Evolutionary conservation across 2,329 filamentous ascomycete genomes (phyloP), one percentile per base, ranked within the genome.

Genomic region (Monosporascus sp.): DNA sequence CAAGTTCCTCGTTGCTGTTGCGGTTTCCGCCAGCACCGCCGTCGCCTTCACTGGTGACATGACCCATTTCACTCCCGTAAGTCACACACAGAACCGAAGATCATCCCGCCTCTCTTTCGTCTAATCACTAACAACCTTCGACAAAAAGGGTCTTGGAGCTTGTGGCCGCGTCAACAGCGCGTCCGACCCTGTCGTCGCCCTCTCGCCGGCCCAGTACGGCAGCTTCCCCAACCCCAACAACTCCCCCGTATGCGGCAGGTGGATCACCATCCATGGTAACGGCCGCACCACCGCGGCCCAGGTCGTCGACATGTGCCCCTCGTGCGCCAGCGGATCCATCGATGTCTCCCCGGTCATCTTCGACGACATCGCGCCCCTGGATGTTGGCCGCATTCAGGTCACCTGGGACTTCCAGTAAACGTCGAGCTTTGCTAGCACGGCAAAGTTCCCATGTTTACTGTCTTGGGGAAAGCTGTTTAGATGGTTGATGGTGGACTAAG

Each of bases 281-380:
- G 65, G 60, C 38, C 60, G 62, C 51, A 58, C 60, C 0, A 55
- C 51, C 3, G 50, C 47, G 3, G 65, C 64, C 44, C 55, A 52
- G 22, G 60, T 68, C 7, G 65, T 64, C 1, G 65, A 68, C 55
- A 57, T 55, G 11, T 68, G 65, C 48, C 57, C 63, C 9, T 58
- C 60, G n/a, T 68, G 65, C 25, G 44, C 47, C 6, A 39, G 38
- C 3, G 56, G 57, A 24, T 49, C 56, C 43, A 62, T 68, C 43
- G 65, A 67, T 38, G 65, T 66, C 18, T 64, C 65, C 1, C 63
- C 62, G 1, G 7, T 37, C 5, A 57, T 66, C 31, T 68, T 66
- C 50, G 9, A 57, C 24, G 3, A 58, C 22, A 45, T 66, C 1
- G 55, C 55, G 6, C 18, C 47, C 27, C 52, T 47, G 4, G 31